phyloP scores from a whole-genome alignment of 306 rosid genomes.

The Casuarina cunninghamiana region DNA sequence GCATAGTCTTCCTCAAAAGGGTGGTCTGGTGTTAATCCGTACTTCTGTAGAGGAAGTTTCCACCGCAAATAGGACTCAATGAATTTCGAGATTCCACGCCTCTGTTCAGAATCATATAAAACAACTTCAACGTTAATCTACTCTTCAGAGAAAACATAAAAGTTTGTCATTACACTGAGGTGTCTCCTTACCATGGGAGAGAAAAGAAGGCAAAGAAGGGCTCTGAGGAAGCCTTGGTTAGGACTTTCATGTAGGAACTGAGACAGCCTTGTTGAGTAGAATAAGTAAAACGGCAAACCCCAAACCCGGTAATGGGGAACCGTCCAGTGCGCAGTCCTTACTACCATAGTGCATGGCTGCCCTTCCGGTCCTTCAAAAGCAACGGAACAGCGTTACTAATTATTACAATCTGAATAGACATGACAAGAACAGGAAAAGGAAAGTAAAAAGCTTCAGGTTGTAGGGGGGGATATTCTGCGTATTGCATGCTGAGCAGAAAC shows the following conservation, averaged over 20 bases:
- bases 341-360: slow-evolving; percentile 69
- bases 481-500: too few relatives aligned
- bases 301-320: slow-evolving; percentile 85
- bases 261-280: slow-evolving; percentile 47
- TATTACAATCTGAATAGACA: background rate
- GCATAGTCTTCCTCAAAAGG: slow-evolving; percentile 69
- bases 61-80: slow-evolving; percentile 59
- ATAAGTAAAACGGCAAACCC: slow-evolving; percentile 72
- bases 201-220: slow-evolving; percentile 51
- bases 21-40: slow-evolving; percentile 61
- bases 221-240: slow-evolving; percentile 52
- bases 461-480: too few relatives aligned
- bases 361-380: slow-evolving; percentile 58
- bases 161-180: background rate
- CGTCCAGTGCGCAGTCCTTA: slow-evolving; percentile 73
- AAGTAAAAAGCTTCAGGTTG: too few relatives aligned
- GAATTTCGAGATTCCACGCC: slow-evolving; percentile 55
- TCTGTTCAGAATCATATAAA: slow-evolving; percentile 35
- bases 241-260: slow-evolving; percentile 50
- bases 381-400: slow-evolving; percentile 5
- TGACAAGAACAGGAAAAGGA: too few relatives aligned
- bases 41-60: slow-evolving; percentile 59
- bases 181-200: slow-evolving; percentile 54
- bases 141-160: background rate
- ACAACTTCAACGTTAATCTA: slow-evolving; percentile 23